phyloP scores from a whole-genome alignment of 2,329 filamentous ascomycete genomes.

The Tolypocladium nubicola region DNA sequence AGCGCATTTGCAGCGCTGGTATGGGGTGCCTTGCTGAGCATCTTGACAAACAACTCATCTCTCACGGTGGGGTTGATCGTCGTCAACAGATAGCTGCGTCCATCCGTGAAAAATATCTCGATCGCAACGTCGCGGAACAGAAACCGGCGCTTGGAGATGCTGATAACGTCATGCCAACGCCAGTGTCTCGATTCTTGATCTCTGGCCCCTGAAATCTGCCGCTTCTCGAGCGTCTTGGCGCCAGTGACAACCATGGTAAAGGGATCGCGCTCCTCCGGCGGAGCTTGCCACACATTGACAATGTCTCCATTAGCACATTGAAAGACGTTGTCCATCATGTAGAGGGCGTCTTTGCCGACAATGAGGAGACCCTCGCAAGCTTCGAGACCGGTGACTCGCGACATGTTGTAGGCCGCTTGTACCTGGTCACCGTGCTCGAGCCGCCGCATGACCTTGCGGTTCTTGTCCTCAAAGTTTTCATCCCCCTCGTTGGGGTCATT shows the following conservation, averaged over 20 bases:
- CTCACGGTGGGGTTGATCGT: conserved; percentile 62
- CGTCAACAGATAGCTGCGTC: conserved; percentile 86
- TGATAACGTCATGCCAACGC: conserved; percentile 91
- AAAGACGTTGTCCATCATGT: conserved; percentile 94
- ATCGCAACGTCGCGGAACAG: conserved; percentile 90
- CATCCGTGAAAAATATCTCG: conserved; percentile 97
- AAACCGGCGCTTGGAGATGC: conserved; percentile 90
- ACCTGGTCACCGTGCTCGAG: conserved; percentile 85
- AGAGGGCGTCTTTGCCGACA: conserved; percentile 81
- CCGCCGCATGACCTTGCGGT: conserved; percentile 92
- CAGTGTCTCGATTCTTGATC: conserved; percentile 83
- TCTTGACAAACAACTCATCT: conserved; percentile 70
- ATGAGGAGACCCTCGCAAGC: conserved; percentile 90
- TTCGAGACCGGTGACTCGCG: conserved; percentile 85
- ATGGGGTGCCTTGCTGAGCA: conserved; percentile 71
- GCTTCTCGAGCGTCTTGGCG: conserved; percentile 50
- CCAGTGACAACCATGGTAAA: conserved; percentile 88
- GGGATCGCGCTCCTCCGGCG: conserved; percentile 81
- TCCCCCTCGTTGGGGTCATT: conserved; percentile 67
- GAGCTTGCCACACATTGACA: conserved; percentile 91
- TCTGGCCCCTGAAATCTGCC: conserved; percentile 36
- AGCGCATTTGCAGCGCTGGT: conserved; percentile 59
- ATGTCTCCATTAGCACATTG: conserved; percentile 93
- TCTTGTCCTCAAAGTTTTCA: conserved; percentile 89
- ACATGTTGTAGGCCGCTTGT: conserved; percentile 90